Base-by-base conservation (phyloP, 1,284 basidiomycete genomes). In the Marasmius oreades region DNA sequence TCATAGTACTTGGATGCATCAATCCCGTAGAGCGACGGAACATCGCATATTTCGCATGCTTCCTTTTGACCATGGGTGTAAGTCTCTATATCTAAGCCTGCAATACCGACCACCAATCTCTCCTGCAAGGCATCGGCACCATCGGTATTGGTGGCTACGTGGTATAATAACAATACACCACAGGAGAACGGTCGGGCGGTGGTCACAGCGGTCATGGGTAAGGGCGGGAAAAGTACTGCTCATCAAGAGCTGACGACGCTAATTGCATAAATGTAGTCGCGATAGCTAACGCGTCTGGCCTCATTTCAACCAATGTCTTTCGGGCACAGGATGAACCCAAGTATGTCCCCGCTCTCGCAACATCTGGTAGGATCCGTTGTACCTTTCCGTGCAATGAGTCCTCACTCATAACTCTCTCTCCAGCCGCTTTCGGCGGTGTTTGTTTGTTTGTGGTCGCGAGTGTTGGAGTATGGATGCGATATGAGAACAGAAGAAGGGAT, bases 301-400 rank as follows among this genome's bases (percentile, higher is more conserved):
- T 81, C 22, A 77, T 81, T 55, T 77, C 77, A 4, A 76, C 77
- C 31, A 81, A 81, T 60, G 75, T 80, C 11, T 81, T 80, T 65
- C 71, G 72, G 52, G 71, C 74, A n/a, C 61, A 75, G 60, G 79
- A 81, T 60, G 78, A 75, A 59, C 77, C 76, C 1, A 74, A 68
- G 62, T 75, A 75, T 55, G 63, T 73, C 24, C 72, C 70, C 60
- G 72, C 70, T 72, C 55, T 76, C 36, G 70, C 69, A 33, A 74
- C 70, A 23, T 76, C 73, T 36, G 73, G 73, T 75, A 46, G 51
- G 69, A 60, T 46, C 24, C 37, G 28, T 22, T 28, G 16, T 31
- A 3, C 16, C 10, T 54, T 26, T 18, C 24, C 34, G 43, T 31
- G 28, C 10, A 31, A 31, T 31, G 50, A 7, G 18, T 16, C 11